Percentiles rank a stretch among this genome's conserved stretches.
Conservation (phyloP, 1,139 yeast genomes). For the Pichia sp. region DNA sequence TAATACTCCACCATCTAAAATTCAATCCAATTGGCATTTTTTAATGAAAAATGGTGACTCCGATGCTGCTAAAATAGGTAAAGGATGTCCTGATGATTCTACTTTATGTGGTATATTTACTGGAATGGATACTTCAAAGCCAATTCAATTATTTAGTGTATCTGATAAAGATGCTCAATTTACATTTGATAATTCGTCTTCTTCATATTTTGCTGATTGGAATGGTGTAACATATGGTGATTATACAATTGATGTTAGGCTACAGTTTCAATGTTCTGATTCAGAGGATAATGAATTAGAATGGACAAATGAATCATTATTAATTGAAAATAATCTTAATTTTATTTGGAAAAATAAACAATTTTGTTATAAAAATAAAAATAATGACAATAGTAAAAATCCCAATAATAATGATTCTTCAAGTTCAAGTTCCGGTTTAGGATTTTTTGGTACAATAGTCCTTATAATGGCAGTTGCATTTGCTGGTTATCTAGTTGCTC, state of each 20-base stretch:
- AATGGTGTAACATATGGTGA: slow-evolving; percentile 71
- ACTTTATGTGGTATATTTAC: slow-evolving; percentile 62
- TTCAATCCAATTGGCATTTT: slow-evolving; percentile 59
- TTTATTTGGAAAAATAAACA: slow-evolving; percentile 18
- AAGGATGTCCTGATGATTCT: slow-evolving; percentile 59
- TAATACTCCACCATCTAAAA: slow-evolving; percentile 70
- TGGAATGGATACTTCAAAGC: slow-evolving; percentile 39
- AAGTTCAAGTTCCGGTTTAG: slow-evolving; percentile 43
- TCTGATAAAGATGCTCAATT: slow-evolving; percentile 34
- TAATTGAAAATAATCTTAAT: slow-evolving; percentile 30
- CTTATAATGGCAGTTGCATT: slow-evolving; percentile 61
- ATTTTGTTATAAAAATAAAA: slow-evolving; percentile 35
- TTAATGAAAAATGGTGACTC: slow-evolving; percentile 36
- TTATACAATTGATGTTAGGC: slow-evolving; percentile 41
- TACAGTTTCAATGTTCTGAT: slow-evolving; percentile 42
- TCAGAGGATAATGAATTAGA: slow-evolving; percentile 33
- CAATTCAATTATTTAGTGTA: slow-evolving; percentile 49
- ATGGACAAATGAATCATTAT: slow-evolving; percentile 32
- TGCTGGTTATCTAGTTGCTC: slow-evolving; percentile 67
- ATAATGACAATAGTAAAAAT: slow-evolving; percentile 23
- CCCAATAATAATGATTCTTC: slow-evolving; percentile 24
- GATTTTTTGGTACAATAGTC: slow-evolving; percentile 72
- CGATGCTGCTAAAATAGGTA: slow-evolving; percentile 29
- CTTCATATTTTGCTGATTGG: slow-evolving; percentile 37
- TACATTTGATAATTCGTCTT: slow-evolving; percentile 23